These are phyloP conservation scores for Pythium aquatile DNA, from an alignment of 352 stramenopile genomes.

Conservation along the genomic window DNA sequence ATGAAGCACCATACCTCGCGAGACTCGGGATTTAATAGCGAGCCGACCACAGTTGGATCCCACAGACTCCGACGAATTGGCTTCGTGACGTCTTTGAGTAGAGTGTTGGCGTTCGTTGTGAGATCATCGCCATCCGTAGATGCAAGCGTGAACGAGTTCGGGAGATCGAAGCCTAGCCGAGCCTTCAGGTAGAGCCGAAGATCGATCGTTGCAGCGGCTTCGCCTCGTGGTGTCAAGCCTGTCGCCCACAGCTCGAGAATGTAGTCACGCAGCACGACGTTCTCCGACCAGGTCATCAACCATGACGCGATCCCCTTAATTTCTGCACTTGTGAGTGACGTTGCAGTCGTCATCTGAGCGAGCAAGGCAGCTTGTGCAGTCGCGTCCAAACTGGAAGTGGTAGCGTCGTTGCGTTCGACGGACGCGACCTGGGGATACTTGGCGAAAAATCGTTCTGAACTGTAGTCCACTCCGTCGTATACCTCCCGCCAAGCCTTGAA, in stretches of 20 bases:
- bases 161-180: conserved; percentile 1
- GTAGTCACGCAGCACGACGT: conserved; percentile 43
- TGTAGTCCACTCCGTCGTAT: conserved; percentile 52
- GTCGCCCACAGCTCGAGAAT: conserved; percentile 49
- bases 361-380: conserved; percentile 32
- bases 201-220: conserved; percentile 8
- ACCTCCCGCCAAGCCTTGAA: conserved; percentile 63
- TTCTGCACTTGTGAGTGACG: conserved; percentile 37
- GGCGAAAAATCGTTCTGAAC: conserved; percentile 40
- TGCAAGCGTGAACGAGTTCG: neutral
- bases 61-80: conserved; percentile 40
- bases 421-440: conserved; percentile 38
- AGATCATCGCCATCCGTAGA: conserved; percentile 6
- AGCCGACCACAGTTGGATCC: conserved; percentile 34
- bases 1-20: conserved; percentile 51
- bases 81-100: conserved; percentile 13
- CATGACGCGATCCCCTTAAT: conserved; percentile 43
- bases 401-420: conserved; percentile 15
- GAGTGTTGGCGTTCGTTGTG: neutral
- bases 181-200: conserved; percentile 2
- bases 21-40: conserved; percentile 45
- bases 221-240: conserved; percentile 41
- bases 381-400: conserved; percentile 26
- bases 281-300: conserved; percentile 49
- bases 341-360: conserved; percentile 29